phyloP scores from a whole-genome alignment of 2,329 filamentous ascomycete species.

The Fusarium subglutinans region DNA sequence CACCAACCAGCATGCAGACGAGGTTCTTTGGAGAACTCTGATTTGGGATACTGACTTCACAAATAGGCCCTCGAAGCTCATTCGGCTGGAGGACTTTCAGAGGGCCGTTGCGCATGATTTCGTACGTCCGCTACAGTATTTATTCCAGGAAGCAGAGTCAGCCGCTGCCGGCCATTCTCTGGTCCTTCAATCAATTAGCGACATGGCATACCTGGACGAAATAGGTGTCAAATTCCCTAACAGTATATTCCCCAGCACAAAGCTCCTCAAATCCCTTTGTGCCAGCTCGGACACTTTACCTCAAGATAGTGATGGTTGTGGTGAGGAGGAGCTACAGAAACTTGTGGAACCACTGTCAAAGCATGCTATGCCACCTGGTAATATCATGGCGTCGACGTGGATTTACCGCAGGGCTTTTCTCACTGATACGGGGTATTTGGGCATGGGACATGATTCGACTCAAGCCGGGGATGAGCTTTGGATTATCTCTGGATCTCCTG shows the following conservation, averaged over 20 bases:
- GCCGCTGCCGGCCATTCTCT: neutral
- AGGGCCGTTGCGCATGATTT: neutral
- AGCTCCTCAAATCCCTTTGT: neutral
- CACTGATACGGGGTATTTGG: neutral
- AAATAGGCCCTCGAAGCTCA: neutral
- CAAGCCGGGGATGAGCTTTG: neutral
- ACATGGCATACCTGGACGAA: neutral
- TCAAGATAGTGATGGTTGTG: neutral
- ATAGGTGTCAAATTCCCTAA: neutral
- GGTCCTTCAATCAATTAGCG: fast-evolving
- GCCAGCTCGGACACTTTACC: fast-evolving
- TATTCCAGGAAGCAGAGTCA: neutral
- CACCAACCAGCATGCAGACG: neutral
- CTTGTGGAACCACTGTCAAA: neutral
- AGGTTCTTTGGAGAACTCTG: neutral
- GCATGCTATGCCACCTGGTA: neutral
- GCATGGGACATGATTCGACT: neutral
- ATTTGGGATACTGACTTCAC: neutral
- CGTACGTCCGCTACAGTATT: neutral
- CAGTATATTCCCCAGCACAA: neutral
- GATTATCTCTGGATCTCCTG: neutral
- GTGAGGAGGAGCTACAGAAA: neutral
- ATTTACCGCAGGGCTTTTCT: fast-evolving
- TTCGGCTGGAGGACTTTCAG: neutral
- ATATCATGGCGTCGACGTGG: neutral